Base-by-base conservation (phyloP, 2,329 filamentous ascomycete species). In the Alternaria viburni region DNA sequence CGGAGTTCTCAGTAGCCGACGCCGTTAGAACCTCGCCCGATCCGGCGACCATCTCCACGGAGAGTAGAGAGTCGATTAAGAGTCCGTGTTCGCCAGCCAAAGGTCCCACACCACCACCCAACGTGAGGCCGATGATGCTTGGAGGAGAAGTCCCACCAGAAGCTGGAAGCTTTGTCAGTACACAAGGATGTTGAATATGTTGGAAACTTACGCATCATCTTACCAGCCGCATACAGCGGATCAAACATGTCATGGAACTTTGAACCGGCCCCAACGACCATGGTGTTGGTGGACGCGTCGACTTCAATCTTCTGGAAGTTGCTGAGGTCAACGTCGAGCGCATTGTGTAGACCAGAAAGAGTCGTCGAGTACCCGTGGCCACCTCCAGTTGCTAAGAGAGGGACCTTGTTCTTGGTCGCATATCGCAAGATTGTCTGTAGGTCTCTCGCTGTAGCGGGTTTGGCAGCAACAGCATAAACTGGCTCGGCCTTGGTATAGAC, bases 91-190 rank as follows among this genome's bases (percentile, higher is more conserved):
- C 72, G 0, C 85, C 83, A 26, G 81, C 83, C 21, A 88, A 76
- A 73, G 83, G 81, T 1, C 87, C 86, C 62, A 86, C 85, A 0
- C 87, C 87, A 19, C 86, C 86, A 3, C 86, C 86, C 4, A 89
- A 79, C 0, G 84, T 84, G 9, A 88, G 78, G 0, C 85, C 87
- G 2, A 86, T 86, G 8, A 89, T 83, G 6, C 88, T 87, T 52
- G 54, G 46, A 4, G 23, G 15, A 19, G 56, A 58, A 26, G 45
- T 52, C 23, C 56, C 32, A 32, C 46, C 46, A 30, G 56, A 45
- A n/a, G 56, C 46, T 58, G 25, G 5, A 11, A 9, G 13, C 13
- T 13, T 12, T 30, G 45, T 58, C 23, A 51, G n/a, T 45, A 25
- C 2, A 2, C 26, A 4, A 17, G 11, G 23, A 4, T 25, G 25